These are phyloP conservation scores for Erodium maritimum DNA, from an alignment of 345 rosid genomes.

Conservation along the genomic window DNA sequence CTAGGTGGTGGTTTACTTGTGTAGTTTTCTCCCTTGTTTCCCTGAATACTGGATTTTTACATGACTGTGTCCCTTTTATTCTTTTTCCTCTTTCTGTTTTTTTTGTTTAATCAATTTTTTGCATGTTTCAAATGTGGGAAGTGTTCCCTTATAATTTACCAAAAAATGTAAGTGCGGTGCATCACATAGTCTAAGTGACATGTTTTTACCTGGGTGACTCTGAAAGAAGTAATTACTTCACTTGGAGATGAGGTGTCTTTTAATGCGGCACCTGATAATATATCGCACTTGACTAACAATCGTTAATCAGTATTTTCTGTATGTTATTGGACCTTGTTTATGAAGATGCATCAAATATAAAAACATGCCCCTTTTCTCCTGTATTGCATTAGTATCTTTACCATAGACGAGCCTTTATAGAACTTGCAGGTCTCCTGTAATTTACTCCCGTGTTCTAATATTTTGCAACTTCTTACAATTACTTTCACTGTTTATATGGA, in stretches of 20 bases:
- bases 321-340: not conserved
- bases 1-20: no score
- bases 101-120: no score
- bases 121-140: no score
- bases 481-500: not conserved
- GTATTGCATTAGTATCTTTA: not conserved
- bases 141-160: no score
- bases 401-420: not conserved
- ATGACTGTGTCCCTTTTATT: no score
- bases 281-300: not conserved
- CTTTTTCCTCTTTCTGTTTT: no score
- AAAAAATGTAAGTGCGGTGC: not conserved
- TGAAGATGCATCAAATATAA: not conserved
- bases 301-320: not conserved
- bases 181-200: not conserved
- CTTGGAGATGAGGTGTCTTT: not conserved
- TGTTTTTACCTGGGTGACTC: no score
- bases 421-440: not conserved
- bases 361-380: not conserved
- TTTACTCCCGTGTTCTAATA: not conserved
- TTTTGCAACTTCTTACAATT: not conserved
- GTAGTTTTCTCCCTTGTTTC: no score
- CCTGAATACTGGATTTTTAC: no score
- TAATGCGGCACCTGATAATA: not conserved
- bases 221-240: not conserved